Evolutionary conservation across 1,139 yeast genomes (phyloP).

Genomic region (Candida glucosophila): DNA sequence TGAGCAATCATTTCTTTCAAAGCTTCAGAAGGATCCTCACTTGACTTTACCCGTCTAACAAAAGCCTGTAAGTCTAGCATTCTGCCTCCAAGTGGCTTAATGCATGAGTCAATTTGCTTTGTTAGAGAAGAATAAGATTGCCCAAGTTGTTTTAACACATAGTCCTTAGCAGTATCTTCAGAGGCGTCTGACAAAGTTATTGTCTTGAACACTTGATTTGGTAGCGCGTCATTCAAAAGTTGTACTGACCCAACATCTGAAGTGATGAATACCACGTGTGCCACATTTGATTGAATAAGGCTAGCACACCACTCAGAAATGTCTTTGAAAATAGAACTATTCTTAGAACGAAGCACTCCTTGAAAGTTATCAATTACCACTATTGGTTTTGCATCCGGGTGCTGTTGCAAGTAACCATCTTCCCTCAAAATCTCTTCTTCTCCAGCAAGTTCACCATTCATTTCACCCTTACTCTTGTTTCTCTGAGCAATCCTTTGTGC

Average conservation of each 20-base stretch:
- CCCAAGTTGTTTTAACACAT: conserved; percentile 54
- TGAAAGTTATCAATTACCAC: conserved; percentile 71
- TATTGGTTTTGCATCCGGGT: conserved; percentile 83
- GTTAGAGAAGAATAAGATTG: conserved; percentile 11
- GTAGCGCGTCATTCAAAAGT: conserved; percentile 59
- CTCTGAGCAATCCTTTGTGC: conserved; percentile 13
- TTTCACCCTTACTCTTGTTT: conserved; percentile 5
- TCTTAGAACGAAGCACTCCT: conserved; percentile 44
- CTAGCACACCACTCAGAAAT: conserved; percentile 86
- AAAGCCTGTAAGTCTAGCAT: conserved; percentile 90
- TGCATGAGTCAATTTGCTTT: conserved; percentile 40
- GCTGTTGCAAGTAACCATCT: conserved; percentile 75
- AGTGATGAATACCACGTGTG: conserved; percentile 83
- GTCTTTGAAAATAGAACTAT: conserved; percentile 64
- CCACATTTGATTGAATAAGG: conserved; percentile 67
- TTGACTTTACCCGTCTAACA: conserved; percentile 78
- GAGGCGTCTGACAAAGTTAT: conserved; percentile 78
- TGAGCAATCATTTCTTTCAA: conserved; percentile 72
- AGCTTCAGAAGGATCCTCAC: conserved; percentile 76
- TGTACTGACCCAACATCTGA: conserved; percentile 77
- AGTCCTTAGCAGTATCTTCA: conserved; percentile 57
- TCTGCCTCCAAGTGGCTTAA: conserved; percentile 85
- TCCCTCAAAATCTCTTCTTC: conserved; percentile 38
- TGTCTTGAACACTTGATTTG: conserved; percentile 78
- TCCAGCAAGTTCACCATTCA: conserved; percentile 1